Evolutionary conservation across 176 grass and related monocot genomes (phyloP), one percentile per base, ranked within the genome.

Genomic region (Carex kokanica): DNA sequence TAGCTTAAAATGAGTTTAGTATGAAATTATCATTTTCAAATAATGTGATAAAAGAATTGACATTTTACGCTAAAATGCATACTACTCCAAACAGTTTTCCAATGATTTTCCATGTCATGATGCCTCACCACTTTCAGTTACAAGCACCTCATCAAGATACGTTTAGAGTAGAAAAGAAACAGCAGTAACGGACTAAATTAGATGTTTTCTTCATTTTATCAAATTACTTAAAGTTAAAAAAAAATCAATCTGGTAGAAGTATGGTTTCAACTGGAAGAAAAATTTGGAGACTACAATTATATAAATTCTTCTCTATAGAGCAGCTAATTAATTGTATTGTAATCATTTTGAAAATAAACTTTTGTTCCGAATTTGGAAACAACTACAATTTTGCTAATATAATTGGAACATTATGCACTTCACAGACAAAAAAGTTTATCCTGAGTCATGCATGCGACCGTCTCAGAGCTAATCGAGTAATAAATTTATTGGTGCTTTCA

Each of bases 81-180:
- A 64, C 61, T 14, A 64, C 25, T 5, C 24, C 24, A 64, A 29
- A 64, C 12, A 6, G 13, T 31, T 34, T 66, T 15, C 13, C 25
- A 25, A 66, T 66, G 64, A 66, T 66, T 34, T 66, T 66, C 24
- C 29, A 66, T 66, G 64, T 66, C 27, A 66, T 66, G 64, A 66
- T 66, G 29, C 64, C 13, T 34, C 29, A 27, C 64, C 45, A 49
- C 31, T 67, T 67, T 14, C 67, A 70, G 67, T 67, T 36, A n/a
- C 36, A 70, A 70, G 17, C 36, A 70, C 7, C 67, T 43, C 36
- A 70, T 8, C 36, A 40, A 70, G 58, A 18, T 57, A 57, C n/a
- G 6, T 70, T n/a, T 41, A 31, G 8, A 36, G 5, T 20, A n/a
- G 17, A 40, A n/a, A 70, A 41, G 17, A 60, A 60, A 40, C 43